Conservation (phyloP, 139 green algal genomes). For the Chlamydomonas sp. region DNA sequence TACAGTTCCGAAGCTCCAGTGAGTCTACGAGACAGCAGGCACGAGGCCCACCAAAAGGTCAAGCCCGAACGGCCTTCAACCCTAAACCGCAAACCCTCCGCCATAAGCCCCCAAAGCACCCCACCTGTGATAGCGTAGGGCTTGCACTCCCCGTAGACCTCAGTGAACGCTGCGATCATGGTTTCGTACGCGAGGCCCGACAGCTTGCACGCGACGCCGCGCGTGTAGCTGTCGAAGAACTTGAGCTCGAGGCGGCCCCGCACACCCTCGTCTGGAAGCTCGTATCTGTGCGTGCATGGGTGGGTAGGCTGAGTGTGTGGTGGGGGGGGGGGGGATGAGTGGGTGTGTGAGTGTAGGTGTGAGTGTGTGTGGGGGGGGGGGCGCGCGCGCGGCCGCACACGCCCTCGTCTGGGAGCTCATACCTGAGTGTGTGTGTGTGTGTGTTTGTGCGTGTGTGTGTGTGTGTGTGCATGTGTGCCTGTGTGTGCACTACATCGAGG, state of each 20-base stretch:
- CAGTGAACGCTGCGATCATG: slow-evolving; percentile 46
- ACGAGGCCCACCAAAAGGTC: too few relatives aligned
- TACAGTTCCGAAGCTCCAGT: too few relatives aligned
- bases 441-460: too few relatives aligned
- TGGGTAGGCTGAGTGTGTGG: background rate
- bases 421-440: too few relatives aligned
- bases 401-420: too few relatives aligned
- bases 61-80: too few relatives aligned
- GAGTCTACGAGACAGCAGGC: too few relatives aligned
- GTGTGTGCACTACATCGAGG: background rate
- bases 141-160: slow-evolving; percentile 45
- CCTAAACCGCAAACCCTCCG: too few relatives aligned
- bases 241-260: slow-evolving; percentile 43
- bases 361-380: too few relatives aligned
- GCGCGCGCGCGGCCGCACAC: too few relatives aligned
- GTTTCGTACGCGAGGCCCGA: slow-evolving; percentile 30
- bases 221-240: slow-evolving; percentile 47
- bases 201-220: slow-evolving; percentile 12
- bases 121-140: slow-evolving; percentile 38
- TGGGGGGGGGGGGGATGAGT: too few relatives aligned
- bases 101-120: background rate
- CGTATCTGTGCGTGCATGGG: slow-evolving; percentile 1
- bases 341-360: too few relatives aligned
- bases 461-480: background rate
- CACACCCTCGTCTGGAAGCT: slow-evolving; percentile 32